Base-by-base conservation (phyloP, 2,329 filamentous ascomycete genomes). In the Alternaria longipes region DNA sequence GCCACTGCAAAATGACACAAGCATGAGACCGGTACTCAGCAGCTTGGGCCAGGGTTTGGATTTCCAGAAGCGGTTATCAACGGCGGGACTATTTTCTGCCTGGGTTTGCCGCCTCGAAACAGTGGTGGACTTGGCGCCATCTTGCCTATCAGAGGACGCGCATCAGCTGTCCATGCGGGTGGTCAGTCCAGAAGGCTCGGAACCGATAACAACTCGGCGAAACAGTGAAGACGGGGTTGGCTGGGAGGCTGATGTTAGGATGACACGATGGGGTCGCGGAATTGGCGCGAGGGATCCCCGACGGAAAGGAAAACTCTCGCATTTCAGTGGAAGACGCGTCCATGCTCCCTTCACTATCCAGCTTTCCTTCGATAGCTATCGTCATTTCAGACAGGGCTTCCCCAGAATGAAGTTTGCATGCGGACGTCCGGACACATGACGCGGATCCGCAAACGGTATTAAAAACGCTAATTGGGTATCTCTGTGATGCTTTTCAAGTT, bases 41-140 rank as follows among this genome's bases (percentile, higher is more conserved):
- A 53, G 57, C 18, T 59, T 51, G 56, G 65, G 64, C 60, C 51
- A 63, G 66, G 73, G 73, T 68, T 70, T 63, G 50, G 61, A 64
- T 74, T 73, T 66, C 73, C 73, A 58, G 62, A 67, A 57, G 61
- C 72, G 73, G 73, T 59, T 76, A 76, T 75, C 61, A 53, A 65
- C 72, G 73, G 73, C 69, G 65, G 46, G 57, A 41, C 28, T 40
- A 44, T 20, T 26, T 74, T 73, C 66, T 75, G 69, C 72, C 71
- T 59, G 41, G 45, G n/a, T 18, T 60, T 53, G 45, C 70, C 70
- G 68, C 67, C 66, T 50, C 44, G 2, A 20, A 38, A 55, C 24
- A 54, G 53, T 51, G 47, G 45, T 30, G 49, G 20, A 52, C 63
- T 63, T 61, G 60, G 62, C 65, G 50, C 54, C 18, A 32, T 26